Percentiles rank a stretch among this genome's conserved stretches.
Conservation (phyloP, 257 asterid genomes). For the Penstemon newberryi region DNA sequence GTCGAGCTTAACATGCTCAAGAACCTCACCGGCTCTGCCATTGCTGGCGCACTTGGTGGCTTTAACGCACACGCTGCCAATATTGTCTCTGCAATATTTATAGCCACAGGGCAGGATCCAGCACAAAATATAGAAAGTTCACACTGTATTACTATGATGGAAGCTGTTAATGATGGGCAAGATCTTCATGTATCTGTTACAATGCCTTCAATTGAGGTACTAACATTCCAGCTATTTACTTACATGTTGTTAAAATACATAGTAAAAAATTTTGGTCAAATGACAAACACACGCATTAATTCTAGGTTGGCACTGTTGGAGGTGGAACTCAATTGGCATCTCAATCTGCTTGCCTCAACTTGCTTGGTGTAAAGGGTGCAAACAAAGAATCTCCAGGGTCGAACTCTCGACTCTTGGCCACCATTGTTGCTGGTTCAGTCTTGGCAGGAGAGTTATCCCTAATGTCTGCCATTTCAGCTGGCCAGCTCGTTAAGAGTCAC, state of each 20-base stretch:
- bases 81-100: slow-evolving; percentile 81
- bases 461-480: slow-evolving; percentile 92
- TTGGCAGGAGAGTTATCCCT: slow-evolving; percentile 87
- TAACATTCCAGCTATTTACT: not conserved
- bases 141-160: slow-evolving; percentile 98
- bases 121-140: slow-evolving; percentile 93
- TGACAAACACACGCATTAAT: no score
- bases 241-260: not conserved
- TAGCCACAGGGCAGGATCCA: slow-evolving; percentile 97
- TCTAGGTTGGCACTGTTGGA: slow-evolving; percentile 86
- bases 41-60: slow-evolving; percentile 94
- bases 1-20: slow-evolving; percentile 96
- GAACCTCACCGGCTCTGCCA: slow-evolving; percentile 89
- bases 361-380: slow-evolving; percentile 87
- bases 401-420: slow-evolving; percentile 66
- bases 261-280: not conserved
- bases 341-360: slow-evolving; percentile 85
- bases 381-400: slow-evolving; percentile 73
- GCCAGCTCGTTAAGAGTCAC: slow-evolving; percentile 91
- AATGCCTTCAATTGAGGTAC: slow-evolving; percentile 98
- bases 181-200: slow-evolving; percentile 92
- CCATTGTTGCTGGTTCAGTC: slow-evolving; percentile 75
- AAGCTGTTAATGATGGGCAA: slow-evolving; percentile 70
- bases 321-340: slow-evolving; percentile 94
- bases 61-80: slow-evolving; percentile 95